Base-by-base conservation (phyloP, 768 basidiomycete genomes). In the Chalciporus chontae region DNA sequence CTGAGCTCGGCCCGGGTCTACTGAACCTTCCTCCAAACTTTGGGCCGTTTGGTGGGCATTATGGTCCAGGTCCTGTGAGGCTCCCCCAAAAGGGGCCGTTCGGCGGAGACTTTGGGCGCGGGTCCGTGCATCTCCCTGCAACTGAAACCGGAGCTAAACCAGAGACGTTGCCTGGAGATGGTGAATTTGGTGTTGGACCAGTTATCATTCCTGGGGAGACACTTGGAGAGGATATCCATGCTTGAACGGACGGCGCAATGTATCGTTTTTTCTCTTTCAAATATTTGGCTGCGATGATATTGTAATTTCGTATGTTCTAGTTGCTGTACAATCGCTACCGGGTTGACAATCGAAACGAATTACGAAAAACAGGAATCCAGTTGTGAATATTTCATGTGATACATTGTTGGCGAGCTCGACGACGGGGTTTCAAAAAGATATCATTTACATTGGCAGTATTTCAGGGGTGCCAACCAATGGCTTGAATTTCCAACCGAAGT, bases 141-240 rank as follows among this genome's bases (percentile, higher is more conserved):
- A 48, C 24, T 18, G 67, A 69, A 47, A 53, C 55, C 7, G 58
- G 63, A 38, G 52, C 62, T 1, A 27, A 10, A 2, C 50, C 60
- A 0, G 65, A 67, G 49, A 51, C 27, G 4, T 42, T 67, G 17
- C 66, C 66, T 26, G 67, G 65, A 10, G 6, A 48, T 24, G 66
- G 66, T 1, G 57, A n/a, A 43, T 67, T 69, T 34, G 66, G 66
- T 9, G 48, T 41, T 3, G 57, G 54, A 37, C 66, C 67, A 0
- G 67, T 63, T 4, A 40, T 69, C n/a, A 8, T 55, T 3, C 50
- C 57, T 14, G 67, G 65, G 4, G 66, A 69, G 45, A 67, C 52
- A 2, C 1, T 69, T 1, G 67, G 67, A 15, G 43, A 57, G 14
- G 57, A 54, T 6, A 41, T 5, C 19, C 43, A 51, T 8, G 13